Conservation (phyloP, 1,139 yeast species). For the Yamadazyma aaseri region DNA sequence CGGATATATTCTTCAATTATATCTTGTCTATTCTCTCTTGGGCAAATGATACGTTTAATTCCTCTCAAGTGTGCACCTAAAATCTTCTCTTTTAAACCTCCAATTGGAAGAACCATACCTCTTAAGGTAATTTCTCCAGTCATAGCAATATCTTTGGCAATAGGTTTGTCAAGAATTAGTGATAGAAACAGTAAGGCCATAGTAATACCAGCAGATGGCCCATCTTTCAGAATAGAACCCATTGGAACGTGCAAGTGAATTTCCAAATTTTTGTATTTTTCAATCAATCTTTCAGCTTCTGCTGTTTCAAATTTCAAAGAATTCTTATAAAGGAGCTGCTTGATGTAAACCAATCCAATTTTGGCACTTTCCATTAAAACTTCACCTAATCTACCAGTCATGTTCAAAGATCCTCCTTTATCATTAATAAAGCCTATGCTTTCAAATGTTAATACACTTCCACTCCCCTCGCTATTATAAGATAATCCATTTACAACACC, state of each 20-base stretch:
- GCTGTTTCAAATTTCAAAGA: slow-evolving; percentile 26
- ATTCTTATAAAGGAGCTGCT: slow-evolving; percentile 49
- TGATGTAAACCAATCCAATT: slow-evolving; percentile 74
- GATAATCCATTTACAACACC: slow-evolving; percentile 93
- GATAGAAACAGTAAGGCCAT: slow-evolving; percentile 82
- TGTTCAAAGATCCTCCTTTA: slow-evolving; percentile 44
- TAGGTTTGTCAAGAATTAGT: slow-evolving; percentile 63
- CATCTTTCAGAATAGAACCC: slow-evolving; percentile 87
- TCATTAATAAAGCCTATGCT: slow-evolving; percentile 55
- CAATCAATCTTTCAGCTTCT: slow-evolving; percentile 30
- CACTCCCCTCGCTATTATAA: slow-evolving; percentile 85
- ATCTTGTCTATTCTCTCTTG: slow-evolving; percentile 68
- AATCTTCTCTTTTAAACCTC: slow-evolving; percentile 83
- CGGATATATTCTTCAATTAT: slow-evolving; percentile 58
- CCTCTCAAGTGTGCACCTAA: slow-evolving; percentile 79
- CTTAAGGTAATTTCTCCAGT: slow-evolving; percentile 90
- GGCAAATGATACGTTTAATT: slow-evolving; percentile 61
- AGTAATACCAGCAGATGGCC: slow-evolving; percentile 92
- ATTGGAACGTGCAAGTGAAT: slow-evolving; percentile 87
- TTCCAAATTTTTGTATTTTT: slow-evolving; percentile 52
- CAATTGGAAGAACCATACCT: slow-evolving; percentile 85
- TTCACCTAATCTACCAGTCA: slow-evolving; percentile 84
- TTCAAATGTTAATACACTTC: slow-evolving; percentile 80
- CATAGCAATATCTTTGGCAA: slow-evolving; percentile 76
- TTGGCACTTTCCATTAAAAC: slow-evolving; percentile 82